Percentiles rank a stretch among this genome's conserved stretches.
phyloP scores from a whole-genome alignment of 2,329 filamentous ascomycete species.

The Monosporascus sp. region DNA sequence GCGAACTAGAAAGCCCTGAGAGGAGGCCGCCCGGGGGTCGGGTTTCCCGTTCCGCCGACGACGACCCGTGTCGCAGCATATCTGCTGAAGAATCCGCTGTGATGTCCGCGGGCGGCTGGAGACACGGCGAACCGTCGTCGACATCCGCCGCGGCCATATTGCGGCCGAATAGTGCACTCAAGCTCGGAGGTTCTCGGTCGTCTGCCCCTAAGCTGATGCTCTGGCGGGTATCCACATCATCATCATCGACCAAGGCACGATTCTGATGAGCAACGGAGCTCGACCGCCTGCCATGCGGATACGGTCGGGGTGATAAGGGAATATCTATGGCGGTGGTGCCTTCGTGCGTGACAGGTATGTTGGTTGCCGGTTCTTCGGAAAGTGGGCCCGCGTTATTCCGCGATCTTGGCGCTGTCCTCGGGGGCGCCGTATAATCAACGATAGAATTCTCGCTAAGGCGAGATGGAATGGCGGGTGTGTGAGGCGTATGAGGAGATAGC shows the following conservation, averaged over 20 bases:
- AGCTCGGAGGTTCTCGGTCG: conserved; percentile 57
- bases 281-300: conserved; percentile 53
- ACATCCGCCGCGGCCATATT: conserved; percentile 33
- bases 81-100: conserved; percentile 32
- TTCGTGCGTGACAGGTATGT: conserved; percentile 36
- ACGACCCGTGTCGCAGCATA: conserved; percentile 35
- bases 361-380: conserved; percentile 30
- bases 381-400: conserved; percentile 20
- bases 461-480: conserved; percentile 89
- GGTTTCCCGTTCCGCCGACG: conserved; percentile 34
- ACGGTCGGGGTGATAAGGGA: conserved; percentile 61
- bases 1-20: conserved; percentile 34
- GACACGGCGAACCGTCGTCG: conserved; percentile 24
- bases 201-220: conserved; percentile 64
- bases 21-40: conserved; percentile 42
- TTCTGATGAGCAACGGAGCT: conserved; percentile 65
- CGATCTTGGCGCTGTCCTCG: conserved; percentile 20
- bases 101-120: conserved; percentile 40
- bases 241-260: conserved; percentile 48
- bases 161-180: conserved; percentile 56
- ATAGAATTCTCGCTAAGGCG: conserved; percentile 89
- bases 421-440: conserved; percentile 51
- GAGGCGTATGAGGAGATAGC: conserved; percentile 82
- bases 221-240: conserved; percentile 57
- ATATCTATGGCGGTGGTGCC: conserved; percentile 67